Base-by-base conservation (phyloP, 2,329 filamentous ascomycete genomes). In the Triangularia setosa region DNA sequence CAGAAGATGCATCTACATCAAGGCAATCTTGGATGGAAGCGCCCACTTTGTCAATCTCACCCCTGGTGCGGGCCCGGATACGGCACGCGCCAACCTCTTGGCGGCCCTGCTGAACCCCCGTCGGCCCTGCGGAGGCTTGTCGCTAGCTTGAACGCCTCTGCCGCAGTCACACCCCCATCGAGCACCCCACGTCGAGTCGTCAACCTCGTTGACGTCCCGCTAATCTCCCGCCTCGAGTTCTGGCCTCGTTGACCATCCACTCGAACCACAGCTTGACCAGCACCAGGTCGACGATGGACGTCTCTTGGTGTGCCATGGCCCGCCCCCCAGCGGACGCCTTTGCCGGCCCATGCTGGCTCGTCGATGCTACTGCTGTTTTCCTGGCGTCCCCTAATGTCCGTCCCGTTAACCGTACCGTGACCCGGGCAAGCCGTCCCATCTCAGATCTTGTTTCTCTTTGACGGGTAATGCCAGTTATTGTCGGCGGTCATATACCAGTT, bases 141-240 rank as follows among this genome's bases (percentile, higher is more conserved):
- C 60, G 40, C 60, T 59, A 66, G 58, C 60, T 56, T 62, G 28
- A 64, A 66, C 66, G 63, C 63, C 64, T 64, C 48, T 58, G 56
- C 59, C 60, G 65, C 62, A 66, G 24, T 53, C 44, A 64, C 53
- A 44, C 62, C 12, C 27, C 52, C 52, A 56, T 62, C 27, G 52
- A 23, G 30, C 60, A 55, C 58, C 64, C 64, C 64, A 66, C 60
- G 28, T 65, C 64, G 65, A 69, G 60, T 65, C 44, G 64, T 66
- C 59, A 21, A 59, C 63, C 12, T 58, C 25, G n/a, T 18, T 56
- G 27, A 27, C 54, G 9, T 28, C 16, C 59, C 40, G 55, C 54
- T 63, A 61, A 65, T 68, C 63, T 68, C 66, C 55, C 59, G 9
- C 28, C 23, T 55, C 52, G n/a, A 55, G 12, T 25, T 5, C 48